phyloP scores from a whole-genome alignment of 306 rosid species.

The Casuarina cunninghamiana region DNA sequence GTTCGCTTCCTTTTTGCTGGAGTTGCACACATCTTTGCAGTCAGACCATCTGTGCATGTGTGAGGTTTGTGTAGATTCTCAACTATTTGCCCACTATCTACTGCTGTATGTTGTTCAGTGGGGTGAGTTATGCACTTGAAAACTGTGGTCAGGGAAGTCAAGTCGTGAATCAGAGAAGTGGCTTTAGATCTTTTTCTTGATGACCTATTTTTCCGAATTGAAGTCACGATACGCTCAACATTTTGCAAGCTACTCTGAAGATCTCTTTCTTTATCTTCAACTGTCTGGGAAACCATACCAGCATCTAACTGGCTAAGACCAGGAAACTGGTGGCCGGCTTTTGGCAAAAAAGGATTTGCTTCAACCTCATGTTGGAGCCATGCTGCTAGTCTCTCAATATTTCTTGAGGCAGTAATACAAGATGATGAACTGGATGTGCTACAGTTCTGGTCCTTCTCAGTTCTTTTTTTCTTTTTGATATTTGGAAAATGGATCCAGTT shows the following conservation, averaged over 20 bases:
- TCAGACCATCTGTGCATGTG: conserved; percentile 45
- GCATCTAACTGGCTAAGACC: conserved; percentile 33
- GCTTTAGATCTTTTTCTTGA: conserved; percentile 61
- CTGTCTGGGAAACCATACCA: conserved; percentile 16
- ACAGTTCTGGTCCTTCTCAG: conserved; percentile 40
- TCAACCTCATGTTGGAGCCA: conserved; percentile 27
- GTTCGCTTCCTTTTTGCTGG: conserved; percentile 52
- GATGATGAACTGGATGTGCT: conserved; percentile 18
- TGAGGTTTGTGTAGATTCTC: conserved; percentile 29
- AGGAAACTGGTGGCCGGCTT: conserved; percentile 31
- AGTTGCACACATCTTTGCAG: conserved; percentile 36
- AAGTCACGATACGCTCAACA: conserved; percentile 28
- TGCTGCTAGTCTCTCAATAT: conserved; percentile 21
- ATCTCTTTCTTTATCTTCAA: conserved; percentile 21
- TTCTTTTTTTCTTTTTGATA: conserved; percentile 52
- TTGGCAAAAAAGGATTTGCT: conserved; percentile 34
- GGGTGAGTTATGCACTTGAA: conserved; percentile 30
- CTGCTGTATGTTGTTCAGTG: conserved; percentile 22
- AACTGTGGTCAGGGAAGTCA: conserved; percentile 37
- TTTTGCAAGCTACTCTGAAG: conserved; percentile 30
- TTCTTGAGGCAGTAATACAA: conserved; percentile 24
- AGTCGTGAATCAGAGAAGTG: conserved; percentile 36
- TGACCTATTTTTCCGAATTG: conserved; percentile 33
- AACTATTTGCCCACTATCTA: conserved; percentile 25
- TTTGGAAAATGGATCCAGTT: conserved; percentile 40